Evolutionary conservation across 306 rosid species (phyloP).

Genomic region (Begonia loranthoides): DNA sequence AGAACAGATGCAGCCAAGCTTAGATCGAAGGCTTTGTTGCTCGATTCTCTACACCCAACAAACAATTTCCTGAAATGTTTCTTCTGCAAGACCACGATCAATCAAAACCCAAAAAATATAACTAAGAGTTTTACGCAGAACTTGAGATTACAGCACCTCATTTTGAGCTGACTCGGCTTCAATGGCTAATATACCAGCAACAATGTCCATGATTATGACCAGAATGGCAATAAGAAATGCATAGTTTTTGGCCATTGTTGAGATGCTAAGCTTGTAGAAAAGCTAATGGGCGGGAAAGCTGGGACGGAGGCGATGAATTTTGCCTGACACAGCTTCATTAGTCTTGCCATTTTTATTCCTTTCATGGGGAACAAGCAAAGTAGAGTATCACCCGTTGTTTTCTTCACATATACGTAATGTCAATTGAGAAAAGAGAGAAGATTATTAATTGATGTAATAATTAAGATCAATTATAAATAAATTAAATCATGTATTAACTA

Average conservation of each 20-base stretch:
- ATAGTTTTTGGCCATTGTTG: conserved; percentile 36
- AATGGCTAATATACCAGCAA: conserved; percentile 73
- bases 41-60: conserved; percentile 49
- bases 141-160: conserved; percentile 31
- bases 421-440: too few relatives aligned
- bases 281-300: too few relatives aligned
- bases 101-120: neutral
- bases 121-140: neutral
- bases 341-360: conserved; percentile 30
- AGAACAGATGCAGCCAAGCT: conserved; percentile 61
- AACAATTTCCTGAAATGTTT: conserved; percentile 35
- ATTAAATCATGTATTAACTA: too few relatives aligned
- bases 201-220: conserved; percentile 44
- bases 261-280: too few relatives aligned
- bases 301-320: too few relatives aligned
- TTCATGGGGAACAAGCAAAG: conserved; percentile 48
- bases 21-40: conserved; percentile 48
- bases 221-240: conserved; percentile 44
- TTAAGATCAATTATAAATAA: too few relatives aligned
- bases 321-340: conserved; percentile 2
- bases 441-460: too few relatives aligned
- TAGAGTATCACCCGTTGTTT: too few relatives aligned
- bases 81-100: conserved; percentile 18
- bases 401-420: too few relatives aligned
- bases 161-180: conserved; percentile 68